Evolutionary conservation across 805 yeast genomes (phyloP), one percentile per base, ranked within the genome.

Genomic region (Suhomyces canberraensis): DNA sequence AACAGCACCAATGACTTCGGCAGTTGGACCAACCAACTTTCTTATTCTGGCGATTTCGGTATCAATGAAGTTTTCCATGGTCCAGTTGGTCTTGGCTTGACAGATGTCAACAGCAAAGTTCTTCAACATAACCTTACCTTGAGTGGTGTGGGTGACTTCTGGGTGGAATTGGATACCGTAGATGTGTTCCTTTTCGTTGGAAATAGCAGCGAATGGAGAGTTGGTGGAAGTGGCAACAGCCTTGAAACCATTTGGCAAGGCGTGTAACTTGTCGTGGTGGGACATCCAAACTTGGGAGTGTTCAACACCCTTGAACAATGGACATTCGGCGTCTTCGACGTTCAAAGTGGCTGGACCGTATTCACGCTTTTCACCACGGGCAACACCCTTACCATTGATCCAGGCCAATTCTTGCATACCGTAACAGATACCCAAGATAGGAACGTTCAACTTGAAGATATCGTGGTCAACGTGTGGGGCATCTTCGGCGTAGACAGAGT

Each of bases 351-450:
- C 96, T 33, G 96, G 96, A 44, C 98, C 98, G 60, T 91, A 93
- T 71, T 93, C 98, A 68, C 98, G 82, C 76, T 91, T 90, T 56
- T 87, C 96, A 66, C 96, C 95, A 64, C 96, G 83, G 41, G 88
- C 86, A 42, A 93, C 98, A 49, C 84, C 84, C 63, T 86, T 85
- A 65, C 95, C 95, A 65, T 87, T 87, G 56, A 89, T 82, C 98
- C 98, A 91, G 37, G 98, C 98, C 51, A 93, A 71, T 71, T 93
- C 98, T 75, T 93, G 98, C 91, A 93, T 85, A 66, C 98, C 98
- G 69, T 93, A 93, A 71, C 98, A 93, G 63, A 93, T 93, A 58
- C 98, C 98, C 50, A 93, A 73, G 56, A 93, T 84, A 47, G 98
- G 98, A 25, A 93, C 98, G 42, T 78, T 76, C 53, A 93, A 78